Percentiles rank a stretch among this genome's conserved stretches.
Conservation (phyloP, 345 rosid species). For the Pelargonium nanum region DNA sequence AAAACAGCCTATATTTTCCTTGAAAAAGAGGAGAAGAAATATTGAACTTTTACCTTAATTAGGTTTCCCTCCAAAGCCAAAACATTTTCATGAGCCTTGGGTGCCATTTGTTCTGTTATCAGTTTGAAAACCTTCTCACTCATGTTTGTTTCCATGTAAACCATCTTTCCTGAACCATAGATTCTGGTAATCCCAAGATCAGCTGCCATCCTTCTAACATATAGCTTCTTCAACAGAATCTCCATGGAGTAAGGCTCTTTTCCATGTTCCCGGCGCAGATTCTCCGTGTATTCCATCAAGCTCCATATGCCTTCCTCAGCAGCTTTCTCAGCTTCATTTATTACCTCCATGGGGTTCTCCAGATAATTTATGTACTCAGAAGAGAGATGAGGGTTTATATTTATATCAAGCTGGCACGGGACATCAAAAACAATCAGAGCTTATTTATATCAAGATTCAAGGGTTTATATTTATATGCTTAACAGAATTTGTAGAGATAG, state of each 20-base stretch:
- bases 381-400: conserved; percentile 64
- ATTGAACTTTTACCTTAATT: conserved; percentile 48
- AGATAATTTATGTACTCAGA: conserved; percentile 83
- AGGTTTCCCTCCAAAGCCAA: conserved; percentile 52
- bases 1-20: background rate
- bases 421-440: conserved; percentile 12
- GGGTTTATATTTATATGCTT: conserved; percentile 51
- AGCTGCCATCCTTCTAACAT: conserved; percentile 92
- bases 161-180: conserved; percentile 76
- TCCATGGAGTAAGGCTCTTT: conserved; percentile 93
- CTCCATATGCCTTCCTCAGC: conserved; percentile 73
- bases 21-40: too few species aligned
- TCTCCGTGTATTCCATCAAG: conserved; percentile 82
- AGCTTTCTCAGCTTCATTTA: conserved; percentile 74
- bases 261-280: conserved; percentile 72
- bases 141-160: conserved; percentile 76
- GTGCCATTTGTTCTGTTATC: conserved; percentile 63
- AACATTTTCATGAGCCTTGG: conserved; percentile 56
- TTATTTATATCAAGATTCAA: too few species aligned
- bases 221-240: conserved; percentile 73
- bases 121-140: conserved; percentile 70
- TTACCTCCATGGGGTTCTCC: conserved; percentile 78
- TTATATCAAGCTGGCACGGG: conserved; percentile 60
- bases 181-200: conserved; percentile 80
- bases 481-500: background rate